Conservation (phyloP, 805 yeast genomes). For the Ogataea angusta region DNA sequence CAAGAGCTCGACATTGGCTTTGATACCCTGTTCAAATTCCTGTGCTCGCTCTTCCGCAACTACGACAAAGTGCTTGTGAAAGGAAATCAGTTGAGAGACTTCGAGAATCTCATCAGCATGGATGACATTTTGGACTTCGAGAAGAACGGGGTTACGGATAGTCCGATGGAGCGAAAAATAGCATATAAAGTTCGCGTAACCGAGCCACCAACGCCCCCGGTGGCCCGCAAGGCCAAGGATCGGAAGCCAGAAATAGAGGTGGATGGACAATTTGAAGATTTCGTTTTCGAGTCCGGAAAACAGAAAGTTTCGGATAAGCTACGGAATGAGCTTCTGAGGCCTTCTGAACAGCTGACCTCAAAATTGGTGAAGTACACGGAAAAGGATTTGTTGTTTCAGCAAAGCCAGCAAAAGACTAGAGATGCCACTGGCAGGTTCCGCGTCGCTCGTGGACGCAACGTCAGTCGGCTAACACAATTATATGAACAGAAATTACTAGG, state of each 20-base stretch:
- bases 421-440: constrained; percentile 9
- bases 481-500: constrained; percentile 44
- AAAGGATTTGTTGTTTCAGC: constrained; percentile 28
- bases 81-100: constrained; percentile 17
- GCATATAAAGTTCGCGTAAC: constrained; percentile 8
- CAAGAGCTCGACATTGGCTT: constrained; percentile 29
- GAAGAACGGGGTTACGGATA: neutral
- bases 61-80: constrained; percentile 22
- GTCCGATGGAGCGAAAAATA: too few species aligned
- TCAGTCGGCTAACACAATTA: constrained; percentile 46
- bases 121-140: constrained; percentile 28
- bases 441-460: constrained; percentile 49
- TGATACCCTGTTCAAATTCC: constrained; percentile 32
- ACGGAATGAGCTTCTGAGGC: constrained; percentile 23
- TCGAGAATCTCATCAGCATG: constrained; percentile 23
- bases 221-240: constrained; percentile 17
- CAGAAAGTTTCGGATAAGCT: neutral
- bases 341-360: constrained; percentile 24
- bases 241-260: constrained; percentile 1
- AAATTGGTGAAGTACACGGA: constrained; percentile 32
- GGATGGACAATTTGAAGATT: neutral
- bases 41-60: constrained; percentile 23
- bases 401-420: constrained; percentile 9
- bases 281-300: neutral
- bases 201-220: constrained; percentile 27